A percentile compares a stretch with the other conserved stretches of the same genome.
phyloP scores from a whole-genome alignment of 495 filamentous ascomycete genomes.

The Aspergillus baeticus region DNA sequence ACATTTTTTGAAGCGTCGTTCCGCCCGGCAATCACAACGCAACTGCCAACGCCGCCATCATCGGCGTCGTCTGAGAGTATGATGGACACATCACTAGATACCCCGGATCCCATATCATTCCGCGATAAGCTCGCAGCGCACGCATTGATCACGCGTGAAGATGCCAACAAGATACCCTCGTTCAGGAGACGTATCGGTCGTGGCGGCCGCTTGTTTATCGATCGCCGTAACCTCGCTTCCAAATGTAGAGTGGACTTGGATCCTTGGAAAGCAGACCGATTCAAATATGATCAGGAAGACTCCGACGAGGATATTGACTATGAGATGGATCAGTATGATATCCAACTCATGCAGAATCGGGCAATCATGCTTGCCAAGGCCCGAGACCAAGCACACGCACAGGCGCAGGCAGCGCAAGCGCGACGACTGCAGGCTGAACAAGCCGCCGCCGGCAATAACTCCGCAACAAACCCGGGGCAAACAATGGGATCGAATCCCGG shows the following conservation, averaged over 20 bases:
- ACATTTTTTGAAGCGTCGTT: slow-evolving; percentile 61
- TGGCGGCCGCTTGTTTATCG: slow-evolving; percentile 76
- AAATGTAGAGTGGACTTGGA: slow-evolving; percentile 51
- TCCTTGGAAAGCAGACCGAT: slow-evolving; percentile 62
- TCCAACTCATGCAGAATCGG: slow-evolving; percentile 68
- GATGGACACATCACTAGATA: slow-evolving; percentile 43
- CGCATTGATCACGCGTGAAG: slow-evolving; percentile 48
- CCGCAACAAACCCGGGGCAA: slow-evolving; percentile 27
- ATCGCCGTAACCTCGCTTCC: slow-evolving; percentile 59
- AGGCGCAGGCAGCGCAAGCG: slow-evolving; percentile 45
- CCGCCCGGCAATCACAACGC: slow-evolving; percentile 77
- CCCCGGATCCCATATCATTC: slow-evolving; percentile 40
- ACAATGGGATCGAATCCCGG: slow-evolving; percentile 35
- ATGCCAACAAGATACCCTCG: slow-evolving; percentile 49
- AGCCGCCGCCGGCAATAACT: slow-evolving; percentile 33
- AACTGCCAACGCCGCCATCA: slow-evolving; percentile 82
- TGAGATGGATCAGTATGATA: slow-evolving; percentile 68
- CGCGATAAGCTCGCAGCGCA: slow-evolving; percentile 49
- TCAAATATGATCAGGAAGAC: slow-evolving; percentile 73
- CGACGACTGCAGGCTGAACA: slow-evolving; percentile 45
- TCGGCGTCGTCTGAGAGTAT: slow-evolving; percentile 67
- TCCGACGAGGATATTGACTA: slow-evolving; percentile 72
- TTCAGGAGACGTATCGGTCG: slow-evolving; percentile 73
- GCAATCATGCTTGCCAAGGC: slow-evolving; percentile 60
- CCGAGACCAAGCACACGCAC: slow-evolving; percentile 49